phyloP scores from a whole-genome alignment of 208 protist species.

The Naegleria gruberi region DNA sequence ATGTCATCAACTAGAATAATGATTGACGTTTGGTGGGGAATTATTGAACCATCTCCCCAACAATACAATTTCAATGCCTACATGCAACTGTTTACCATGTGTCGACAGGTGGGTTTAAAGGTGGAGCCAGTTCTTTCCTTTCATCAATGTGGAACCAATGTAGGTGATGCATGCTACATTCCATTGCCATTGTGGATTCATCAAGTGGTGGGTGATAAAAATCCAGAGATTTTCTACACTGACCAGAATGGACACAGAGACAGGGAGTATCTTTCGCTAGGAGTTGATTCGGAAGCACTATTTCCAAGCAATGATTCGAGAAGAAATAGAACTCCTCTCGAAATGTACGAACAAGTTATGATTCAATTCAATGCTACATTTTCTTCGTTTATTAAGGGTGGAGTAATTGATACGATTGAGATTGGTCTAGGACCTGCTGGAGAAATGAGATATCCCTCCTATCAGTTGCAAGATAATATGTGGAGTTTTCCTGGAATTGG shows the following conservation, averaged over 20 bases:
- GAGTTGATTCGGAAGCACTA: slow-evolving; percentile 20
- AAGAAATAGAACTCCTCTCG: slow-evolving; percentile 19
- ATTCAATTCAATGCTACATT: not conserved
- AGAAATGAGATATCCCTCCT: slow-evolving; percentile 44
- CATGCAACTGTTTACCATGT: not conserved
- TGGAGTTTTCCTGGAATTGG: slow-evolving; percentile 44
- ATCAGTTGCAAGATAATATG: slow-evolving; percentile 33
- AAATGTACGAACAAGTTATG: slow-evolving; percentile 43
- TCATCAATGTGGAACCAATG: slow-evolving; percentile 44
- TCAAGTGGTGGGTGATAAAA: not conserved
- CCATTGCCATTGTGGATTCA: slow-evolving; percentile 30
- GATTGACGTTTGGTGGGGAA: slow-evolving; percentile 48
- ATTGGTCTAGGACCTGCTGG: slow-evolving; percentile 43
- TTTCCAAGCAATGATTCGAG: not conserved
- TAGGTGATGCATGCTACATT: slow-evolving; percentile 38
- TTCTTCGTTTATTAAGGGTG: not conserved
- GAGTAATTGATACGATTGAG: slow-evolving; percentile 35
- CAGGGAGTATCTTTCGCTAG: slow-evolving; percentile 35
- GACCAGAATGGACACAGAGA: slow-evolving; percentile 28
- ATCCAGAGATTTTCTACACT: slow-evolving; percentile 31
- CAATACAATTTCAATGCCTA: slow-evolving; percentile 36
- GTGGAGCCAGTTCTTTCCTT: slow-evolving; percentile 47
- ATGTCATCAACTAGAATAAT: slow-evolving; percentile 32
- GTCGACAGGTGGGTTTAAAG: slow-evolving; percentile 32
- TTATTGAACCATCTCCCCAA: slow-evolving; percentile 29